Evolutionary conservation across 352 stramenopile genomes (phyloP), one percentile per base, ranked within the genome.

Genomic region (Aphanomyces astaci): DNA sequence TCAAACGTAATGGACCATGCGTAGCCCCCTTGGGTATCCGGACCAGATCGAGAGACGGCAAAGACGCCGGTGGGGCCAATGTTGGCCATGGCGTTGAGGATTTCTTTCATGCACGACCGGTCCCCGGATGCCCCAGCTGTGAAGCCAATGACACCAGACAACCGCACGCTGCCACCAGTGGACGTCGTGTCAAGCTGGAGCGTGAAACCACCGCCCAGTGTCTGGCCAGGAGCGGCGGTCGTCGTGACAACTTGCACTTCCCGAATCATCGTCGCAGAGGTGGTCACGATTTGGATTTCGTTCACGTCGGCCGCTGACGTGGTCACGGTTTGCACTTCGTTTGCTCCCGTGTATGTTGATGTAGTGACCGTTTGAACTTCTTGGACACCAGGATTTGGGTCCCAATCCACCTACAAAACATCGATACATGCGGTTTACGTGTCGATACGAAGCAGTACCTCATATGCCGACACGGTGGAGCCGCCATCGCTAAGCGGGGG

Each of bases 241-340:
- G 95, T 92, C 36, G 86, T 94, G 73, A 98, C 89, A 10, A 88
- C 84, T 75, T 96, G 86, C 46, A 92, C 80, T 68, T 95, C 86
- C 0, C 62, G 32, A 0, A 79, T 52, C 19, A 71, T 28, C 7
- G 78, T 86, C 13, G 89, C 89, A 22, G 79, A 87, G 7, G 87
- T 96, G 3, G 72, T 80, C 51, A 98, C 79, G 46, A 86, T 70
- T 73, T 98, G 93, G 28, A 97, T 79, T 67, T 97, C 94, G 65
- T 96, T 81, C 4, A 98, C 79, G 51, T 95, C 79, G 3, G 62
- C 73, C 0, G 82, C 85, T 30, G 81, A 89, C 1, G 88, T 98
- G 64, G 88, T 86, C 72, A 98, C 90, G 7, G 78, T 94, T 78
- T 98, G 93, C 43, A 98, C 82, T 73, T 98, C 93, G 75, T 98